Evolutionary conservation across 2,329 filamentous ascomycete species (phyloP).

Genomic region (Colletotrichum sp.): DNA sequence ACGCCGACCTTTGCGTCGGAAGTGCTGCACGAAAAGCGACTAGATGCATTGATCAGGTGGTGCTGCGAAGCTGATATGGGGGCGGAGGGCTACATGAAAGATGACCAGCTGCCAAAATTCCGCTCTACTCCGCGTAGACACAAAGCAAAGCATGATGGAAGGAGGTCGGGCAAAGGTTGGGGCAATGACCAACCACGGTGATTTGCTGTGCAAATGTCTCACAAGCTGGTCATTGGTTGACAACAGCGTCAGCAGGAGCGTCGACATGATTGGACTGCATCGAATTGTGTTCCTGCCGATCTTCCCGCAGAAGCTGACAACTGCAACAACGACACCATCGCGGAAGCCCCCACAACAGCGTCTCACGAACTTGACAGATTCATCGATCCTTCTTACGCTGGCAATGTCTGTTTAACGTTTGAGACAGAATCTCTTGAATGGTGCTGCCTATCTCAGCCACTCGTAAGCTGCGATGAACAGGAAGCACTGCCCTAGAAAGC

Average conservation of each 20-base stretch:
- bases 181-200: rapidly evolving
- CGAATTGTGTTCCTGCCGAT: neutral
- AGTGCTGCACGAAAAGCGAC: rapidly evolving
- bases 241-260: neutral
- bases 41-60: neutral
- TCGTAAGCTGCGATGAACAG: neutral
- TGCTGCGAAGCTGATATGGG: neutral
- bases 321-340: neutral
- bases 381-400: neutral
- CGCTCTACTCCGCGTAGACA: rapidly evolving
- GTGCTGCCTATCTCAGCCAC: neutral
- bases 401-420: neutral
- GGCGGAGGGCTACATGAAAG: neutral
- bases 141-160: neutral
- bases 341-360: neutral
- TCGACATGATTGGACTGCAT: neutral
- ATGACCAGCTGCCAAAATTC: neutral
- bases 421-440: neutral
- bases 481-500: neutral
- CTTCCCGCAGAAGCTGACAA: neutral
- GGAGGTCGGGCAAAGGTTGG: neutral
- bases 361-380: neutral
- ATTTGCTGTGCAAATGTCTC: neutral
- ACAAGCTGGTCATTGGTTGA: neutral
- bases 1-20: rapidly evolving